Percentiles rank a stretch among this genome's conserved stretches.
phyloP scores from a whole-genome alignment of 1,284 basidiomycete species.

The Austroboletus olivaceoglutinosus region DNA sequence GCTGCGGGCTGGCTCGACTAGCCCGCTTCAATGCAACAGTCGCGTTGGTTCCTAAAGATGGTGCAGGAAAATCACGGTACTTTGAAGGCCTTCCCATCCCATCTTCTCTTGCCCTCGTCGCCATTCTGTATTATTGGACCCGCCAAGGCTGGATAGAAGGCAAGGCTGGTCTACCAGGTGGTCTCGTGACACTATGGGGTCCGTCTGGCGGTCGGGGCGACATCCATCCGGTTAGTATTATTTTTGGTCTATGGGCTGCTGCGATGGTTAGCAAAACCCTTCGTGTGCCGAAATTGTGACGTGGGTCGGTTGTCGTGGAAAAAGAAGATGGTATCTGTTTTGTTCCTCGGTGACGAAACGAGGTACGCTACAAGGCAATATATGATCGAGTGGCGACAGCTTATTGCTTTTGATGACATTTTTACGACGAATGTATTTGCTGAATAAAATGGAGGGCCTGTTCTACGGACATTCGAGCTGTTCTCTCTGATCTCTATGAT shows the following conservation, averaged over 20 bases:
- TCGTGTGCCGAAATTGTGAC: slow-evolving; percentile 73
- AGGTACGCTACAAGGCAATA: slow-evolving; percentile 2
- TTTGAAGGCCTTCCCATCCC: slow-evolving; percentile 99
- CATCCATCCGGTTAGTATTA: slow-evolving; percentile 69
- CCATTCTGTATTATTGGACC: slow-evolving; percentile 79
- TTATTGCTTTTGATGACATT: slow-evolving; percentile 8
- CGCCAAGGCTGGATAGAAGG: slow-evolving; percentile 82
- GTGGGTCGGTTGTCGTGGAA: neutral
- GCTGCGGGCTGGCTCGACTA: slow-evolving; percentile 92
- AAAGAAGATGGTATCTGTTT: neutral
- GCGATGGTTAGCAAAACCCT: slow-evolving; percentile 97
- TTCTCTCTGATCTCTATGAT: too few relatives aligned
- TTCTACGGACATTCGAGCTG: neutral
- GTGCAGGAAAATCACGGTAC: slow-evolving; percentile 85
- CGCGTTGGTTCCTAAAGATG: slow-evolving; percentile 89
- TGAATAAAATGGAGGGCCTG: neutral
- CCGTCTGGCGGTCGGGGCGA: slow-evolving; percentile 71
- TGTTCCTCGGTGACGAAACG: neutral
- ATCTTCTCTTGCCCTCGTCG: slow-evolving; percentile 82
- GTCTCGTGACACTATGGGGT: slow-evolving; percentile 73
- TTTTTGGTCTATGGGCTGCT: slow-evolving; percentile 83
- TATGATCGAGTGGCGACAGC: too few relatives aligned
- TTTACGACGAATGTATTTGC: slow-evolving; percentile 18
- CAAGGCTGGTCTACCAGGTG: slow-evolving; percentile 72
- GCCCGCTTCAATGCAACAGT: slow-evolving; percentile 99